Base-by-base conservation (phyloP, 768 basidiomycete species). In the Kwoniella dejecticola region DNA sequence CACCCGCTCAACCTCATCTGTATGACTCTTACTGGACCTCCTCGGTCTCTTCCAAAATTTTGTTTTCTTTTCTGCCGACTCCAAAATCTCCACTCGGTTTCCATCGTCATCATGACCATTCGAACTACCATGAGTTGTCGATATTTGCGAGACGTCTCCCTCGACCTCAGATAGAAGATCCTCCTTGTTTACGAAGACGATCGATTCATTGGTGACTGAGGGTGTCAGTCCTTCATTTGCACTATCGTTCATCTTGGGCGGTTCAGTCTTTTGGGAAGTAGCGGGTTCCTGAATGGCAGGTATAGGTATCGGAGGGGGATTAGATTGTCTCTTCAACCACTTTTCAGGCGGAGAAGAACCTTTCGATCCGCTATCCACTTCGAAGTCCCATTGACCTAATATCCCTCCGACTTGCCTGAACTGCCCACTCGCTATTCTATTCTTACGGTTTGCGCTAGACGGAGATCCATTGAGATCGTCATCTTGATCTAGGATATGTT, bases 401-500 rank as follows among this genome's bases (percentile, higher is more conserved):
- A 66, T 66, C 13, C 70, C 69, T 15, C 69, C 69, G 42, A 68
- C 63, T 52, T 66, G 53, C 29, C 38, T 57, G 40, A 59, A 70
- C 19, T 64, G 63, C 1, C 59, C 60, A 23, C 66, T 68, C 8
- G 50, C 27, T 6, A 67, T 41, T 48, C 45, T 57, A 31, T 45
- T 46, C 40, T 46, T 50, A 23, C 56, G 4, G 46, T 45, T 24
- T 4, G 17, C n/a, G 13, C 19, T 30, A 3, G 19, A 24, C 1
- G 27, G 15, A 5, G 10, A 7, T 8, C 33, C 30, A 15, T 47
- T 38, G 17, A 38, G 7, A 19, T 45, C 12, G 7, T 29, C 42
- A 33, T 42, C 13, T 13, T 41, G 30, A 40, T 57, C 29, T 1
- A 40, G n/a, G 3, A 36, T 47, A 41, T 23, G 17, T 17, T 41